phyloP scores from a whole-genome alignment of 345 rosid species.

The Populus euphratica region DNA sequence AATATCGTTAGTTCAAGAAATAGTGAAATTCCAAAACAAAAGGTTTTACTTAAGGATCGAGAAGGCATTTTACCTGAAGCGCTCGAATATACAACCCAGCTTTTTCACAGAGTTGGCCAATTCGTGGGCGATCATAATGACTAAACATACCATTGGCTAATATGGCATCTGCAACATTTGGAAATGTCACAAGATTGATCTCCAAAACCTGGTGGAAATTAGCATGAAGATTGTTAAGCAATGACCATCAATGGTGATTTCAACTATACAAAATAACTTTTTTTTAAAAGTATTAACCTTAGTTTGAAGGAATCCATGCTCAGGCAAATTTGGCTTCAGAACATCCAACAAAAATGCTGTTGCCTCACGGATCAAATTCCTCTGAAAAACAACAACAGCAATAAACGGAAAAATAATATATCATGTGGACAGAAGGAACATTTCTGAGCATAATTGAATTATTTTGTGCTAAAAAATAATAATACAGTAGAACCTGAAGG shows the following conservation, averaged over 20 bases:
- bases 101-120: slow-evolving; percentile 27
- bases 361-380: slow-evolving; percentile 92
- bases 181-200: slow-evolving; percentile 28
- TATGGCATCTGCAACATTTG: slow-evolving; percentile 29
- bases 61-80: slow-evolving; percentile 12
- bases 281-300: slow-evolving; percentile 45
- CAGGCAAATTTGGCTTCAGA: slow-evolving; percentile 84
- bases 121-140: slow-evolving; percentile 27
- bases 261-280: background rate
- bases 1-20: background rate
- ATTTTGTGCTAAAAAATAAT: background rate
- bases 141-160: slow-evolving; percentile 31
- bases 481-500: slow-evolving; percentile 66
- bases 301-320: slow-evolving; percentile 80
- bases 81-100: slow-evolving; percentile 27
- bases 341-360: slow-evolving; percentile 93
- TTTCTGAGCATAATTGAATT: background rate
- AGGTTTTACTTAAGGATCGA: background rate
- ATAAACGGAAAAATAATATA: background rate
- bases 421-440: background rate
- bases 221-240: background rate
- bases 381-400: slow-evolving; percentile 34
- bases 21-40: background rate
- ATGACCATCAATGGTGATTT: background rate
- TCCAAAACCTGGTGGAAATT: slow-evolving; percentile 18